These are phyloP conservation scores for Leptographium flavum DNA, from an alignment of 2,329 filamentous ascomycete genomes.

Conservation along the genomic window DNA sequence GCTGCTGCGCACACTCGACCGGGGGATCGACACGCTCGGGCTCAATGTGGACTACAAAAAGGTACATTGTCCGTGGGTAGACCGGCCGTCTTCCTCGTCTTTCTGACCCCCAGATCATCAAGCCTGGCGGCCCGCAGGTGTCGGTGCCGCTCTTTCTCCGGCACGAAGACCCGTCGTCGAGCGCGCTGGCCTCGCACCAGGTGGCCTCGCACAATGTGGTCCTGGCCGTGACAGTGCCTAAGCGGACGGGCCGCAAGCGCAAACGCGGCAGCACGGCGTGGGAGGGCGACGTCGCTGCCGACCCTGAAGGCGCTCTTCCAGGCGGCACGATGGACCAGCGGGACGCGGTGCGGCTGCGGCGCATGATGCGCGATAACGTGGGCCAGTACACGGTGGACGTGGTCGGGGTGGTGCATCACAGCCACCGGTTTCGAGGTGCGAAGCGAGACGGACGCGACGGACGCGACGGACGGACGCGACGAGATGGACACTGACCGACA, in stretches of 20 bases:
- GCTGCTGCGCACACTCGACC: slow-evolving; percentile 25
- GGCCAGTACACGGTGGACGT: slow-evolving; percentile 53
- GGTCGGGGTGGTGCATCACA: slow-evolving; percentile 60
- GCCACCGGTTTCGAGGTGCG: slow-evolving; percentile 68
- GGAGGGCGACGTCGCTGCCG: slow-evolving; percentile 22
- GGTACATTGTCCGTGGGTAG: slow-evolving; percentile 16
- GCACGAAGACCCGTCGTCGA: slow-evolving; percentile 64
- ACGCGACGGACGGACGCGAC: not conserved
- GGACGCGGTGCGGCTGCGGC: slow-evolving; percentile 39
- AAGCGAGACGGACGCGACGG: not conserved
- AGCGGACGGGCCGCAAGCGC: slow-evolving; percentile 70
- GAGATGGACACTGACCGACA: slow-evolving; percentile 12
- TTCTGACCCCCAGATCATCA: slow-evolving; percentile 24
- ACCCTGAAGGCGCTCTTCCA: not conserved
- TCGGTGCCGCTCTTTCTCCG: slow-evolving; percentile 60
- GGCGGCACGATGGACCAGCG: slow-evolving; percentile 20
- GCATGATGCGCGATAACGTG: slow-evolving; percentile 56
- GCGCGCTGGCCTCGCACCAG: slow-evolving; percentile 64
- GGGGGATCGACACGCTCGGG: slow-evolving; percentile 26
- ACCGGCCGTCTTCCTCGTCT: too few relatives aligned
- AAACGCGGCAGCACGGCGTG: slow-evolving; percentile 65
- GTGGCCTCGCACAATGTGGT: slow-evolving; percentile 69
- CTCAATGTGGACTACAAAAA: slow-evolving; percentile 22
- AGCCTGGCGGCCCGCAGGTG: slow-evolving; percentile 28
- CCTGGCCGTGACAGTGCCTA: slow-evolving; percentile 75